Conservation (phyloP, 768 basidiomycete genomes). For the Mycena amicta region DNA sequence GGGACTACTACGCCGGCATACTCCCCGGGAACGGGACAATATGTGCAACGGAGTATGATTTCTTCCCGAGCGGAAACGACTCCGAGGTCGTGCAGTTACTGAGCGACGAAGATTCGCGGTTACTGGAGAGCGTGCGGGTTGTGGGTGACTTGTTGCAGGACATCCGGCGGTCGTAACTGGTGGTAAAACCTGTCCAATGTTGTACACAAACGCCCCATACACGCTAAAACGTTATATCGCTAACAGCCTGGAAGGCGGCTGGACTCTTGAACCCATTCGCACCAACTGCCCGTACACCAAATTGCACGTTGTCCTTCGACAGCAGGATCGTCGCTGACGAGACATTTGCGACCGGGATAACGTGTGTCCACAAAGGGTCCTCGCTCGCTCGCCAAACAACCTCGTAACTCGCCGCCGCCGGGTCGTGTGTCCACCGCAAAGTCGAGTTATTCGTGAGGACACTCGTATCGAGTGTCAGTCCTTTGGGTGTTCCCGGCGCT, state of each 20-base stretch:
- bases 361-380: slow-evolving; percentile 49
- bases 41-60: slow-evolving; percentile 10
- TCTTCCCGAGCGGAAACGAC: slow-evolving; percentile 5
- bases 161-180: neutral
- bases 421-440: slow-evolving; percentile 46
- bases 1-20: slow-evolving; percentile 14
- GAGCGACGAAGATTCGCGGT: slow-evolving; percentile 6
- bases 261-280: slow-evolving; percentile 55
- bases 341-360: slow-evolving; percentile 50
- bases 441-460: slow-evolving; percentile 58
- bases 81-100: neutral
- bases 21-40: slow-evolving; percentile 19
- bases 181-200: too few relatives aligned
- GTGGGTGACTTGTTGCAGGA: slow-evolving; percentile 10
- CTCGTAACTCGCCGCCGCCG: slow-evolving; percentile 50
- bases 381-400: slow-evolving; percentile 54
- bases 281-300: slow-evolving; percentile 53
- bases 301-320: slow-evolving; percentile 55
- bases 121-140: slow-evolving; percentile 5
- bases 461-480: slow-evolving; percentile 47
- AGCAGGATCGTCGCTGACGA: slow-evolving; percentile 42
- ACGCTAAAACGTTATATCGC: too few relatives aligned
- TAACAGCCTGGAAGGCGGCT: slow-evolving; percentile 40
- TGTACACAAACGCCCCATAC: too few relatives aligned
- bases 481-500: slow-evolving; percentile 55